phyloP scores from a whole-genome alignment of 2,329 filamentous ascomycete species.

The Aspergillus proliferans region DNA sequence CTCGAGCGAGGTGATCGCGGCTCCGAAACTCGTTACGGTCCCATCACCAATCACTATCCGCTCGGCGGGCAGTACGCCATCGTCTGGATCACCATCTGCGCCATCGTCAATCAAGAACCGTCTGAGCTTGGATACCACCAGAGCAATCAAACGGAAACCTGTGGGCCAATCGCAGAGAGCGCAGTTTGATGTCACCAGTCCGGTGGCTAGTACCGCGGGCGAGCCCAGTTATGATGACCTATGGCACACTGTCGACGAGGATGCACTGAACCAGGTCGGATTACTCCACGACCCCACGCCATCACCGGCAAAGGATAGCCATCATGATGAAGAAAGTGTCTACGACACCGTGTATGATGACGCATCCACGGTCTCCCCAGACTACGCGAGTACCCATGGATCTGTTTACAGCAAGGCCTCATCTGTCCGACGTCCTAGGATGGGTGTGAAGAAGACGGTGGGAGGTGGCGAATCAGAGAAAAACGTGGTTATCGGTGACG shows the following conservation, averaged over 20 bases:
- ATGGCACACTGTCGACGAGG: slow-evolving; percentile 40
- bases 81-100: background rate
- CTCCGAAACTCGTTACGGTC: background rate
- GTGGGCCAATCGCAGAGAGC: slow-evolving; percentile 36
- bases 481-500: slow-evolving; percentile 43
- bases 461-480: slow-evolving; percentile 45
- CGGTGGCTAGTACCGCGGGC: slow-evolving; percentile 11
- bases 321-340: slow-evolving; percentile 33
- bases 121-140: slow-evolving; percentile 33
- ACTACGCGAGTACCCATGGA: slow-evolving; percentile 67
- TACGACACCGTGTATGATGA: slow-evolving; percentile 47
- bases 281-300: slow-evolving; percentile 19
- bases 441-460: slow-evolving; percentile 73
- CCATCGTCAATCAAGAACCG: slow-evolving; percentile 1
- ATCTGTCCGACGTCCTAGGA: slow-evolving; percentile 56
- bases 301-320: slow-evolving; percentile 20
- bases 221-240: slow-evolving; percentile 38
- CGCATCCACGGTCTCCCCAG: slow-evolving; percentile 60
- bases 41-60: background rate
- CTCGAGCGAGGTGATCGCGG: background rate
- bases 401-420: slow-evolving; percentile 44
- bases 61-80: background rate
- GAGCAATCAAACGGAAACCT: slow-evolving; percentile 48
- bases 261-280: slow-evolving; percentile 47
- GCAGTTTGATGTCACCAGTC: slow-evolving; percentile 11